phyloP scores from a whole-genome alignment of 1,139 yeast species.

The Hanseniaspora uvarum region DNA sequence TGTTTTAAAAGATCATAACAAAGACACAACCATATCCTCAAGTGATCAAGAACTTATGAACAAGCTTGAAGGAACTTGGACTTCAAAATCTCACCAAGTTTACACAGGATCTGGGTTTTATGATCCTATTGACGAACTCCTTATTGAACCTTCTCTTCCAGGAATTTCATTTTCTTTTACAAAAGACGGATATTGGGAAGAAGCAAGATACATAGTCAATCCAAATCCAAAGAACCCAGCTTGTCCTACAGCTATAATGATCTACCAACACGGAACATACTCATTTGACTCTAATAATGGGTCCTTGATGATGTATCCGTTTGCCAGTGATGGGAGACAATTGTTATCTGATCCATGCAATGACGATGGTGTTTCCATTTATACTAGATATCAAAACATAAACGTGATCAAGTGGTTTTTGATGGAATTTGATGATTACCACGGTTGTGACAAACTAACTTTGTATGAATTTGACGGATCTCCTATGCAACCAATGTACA shows the following conservation, averaged over 20 bases:
- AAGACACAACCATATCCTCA: constrained; percentile 1
- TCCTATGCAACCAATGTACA: constrained; percentile 72
- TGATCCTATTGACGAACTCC: constrained; percentile 87
- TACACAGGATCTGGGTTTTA: constrained; percentile 95
- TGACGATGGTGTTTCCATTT: constrained; percentile 46
- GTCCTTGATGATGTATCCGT: constrained; percentile 57
- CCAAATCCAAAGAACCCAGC: constrained; percentile 63
- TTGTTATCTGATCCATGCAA: constrained; percentile 77
- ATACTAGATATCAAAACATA: constrained; percentile 60
- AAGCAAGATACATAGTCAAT: constrained; percentile 71
- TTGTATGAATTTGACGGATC: constrained; percentile 75
- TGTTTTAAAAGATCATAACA: background rate
- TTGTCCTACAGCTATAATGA: constrained; percentile 74
- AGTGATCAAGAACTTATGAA: constrained; percentile 16
- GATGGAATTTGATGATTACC: constrained; percentile 62
- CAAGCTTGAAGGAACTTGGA: constrained; percentile 66
- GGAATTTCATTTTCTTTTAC: constrained; percentile 91
- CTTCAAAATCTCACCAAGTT: constrained; percentile 84
- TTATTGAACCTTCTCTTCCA: constrained; percentile 90
- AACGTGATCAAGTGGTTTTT: constrained; percentile 51
- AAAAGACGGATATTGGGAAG: constrained; percentile 79
- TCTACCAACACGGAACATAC: constrained; percentile 83
- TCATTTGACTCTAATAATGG: constrained; percentile 49
- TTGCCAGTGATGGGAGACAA: constrained; percentile 86
- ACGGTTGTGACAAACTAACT: constrained; percentile 69